A percentile compares a stretch with the other conserved stretches of the same genome.
phyloP scores from a whole-genome alignment of 345 rosid species.

The Cardamine occulta region DNA sequence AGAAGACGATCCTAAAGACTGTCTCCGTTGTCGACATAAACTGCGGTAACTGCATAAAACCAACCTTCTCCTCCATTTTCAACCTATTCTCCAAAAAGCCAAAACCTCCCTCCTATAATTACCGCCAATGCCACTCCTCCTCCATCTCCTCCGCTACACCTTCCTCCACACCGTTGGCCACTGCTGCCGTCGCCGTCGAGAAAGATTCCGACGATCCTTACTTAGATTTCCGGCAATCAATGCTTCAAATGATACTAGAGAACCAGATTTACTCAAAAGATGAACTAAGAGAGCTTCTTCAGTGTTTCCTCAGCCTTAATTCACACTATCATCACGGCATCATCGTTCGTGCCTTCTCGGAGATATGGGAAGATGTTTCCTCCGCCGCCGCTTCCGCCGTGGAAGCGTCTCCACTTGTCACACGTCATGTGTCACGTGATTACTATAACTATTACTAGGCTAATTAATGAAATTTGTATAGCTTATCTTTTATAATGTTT shows the following conservation, averaged over 20 bases:
- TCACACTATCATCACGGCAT: slow-evolving; percentile 70
- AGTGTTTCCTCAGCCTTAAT: slow-evolving; percentile 80
- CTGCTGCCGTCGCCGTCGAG: slow-evolving; percentile 76
- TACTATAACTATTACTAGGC: slow-evolving; percentile 20
- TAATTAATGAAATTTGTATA: not conserved
- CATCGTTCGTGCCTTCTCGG: slow-evolving; percentile 81
- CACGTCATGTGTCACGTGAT: slow-evolving; percentile 23
- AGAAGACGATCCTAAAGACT: slow-evolving; percentile 50
- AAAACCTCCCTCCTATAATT: slow-evolving; percentile 18
- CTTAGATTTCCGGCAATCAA: slow-evolving; percentile 82
- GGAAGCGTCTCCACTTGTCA: slow-evolving; percentile 24
- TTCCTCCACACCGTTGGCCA: slow-evolving; percentile 42
- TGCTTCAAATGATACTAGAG: slow-evolving; percentile 95
- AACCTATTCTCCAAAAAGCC: slow-evolving; percentile 48
- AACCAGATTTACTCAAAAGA: slow-evolving; percentile 81
- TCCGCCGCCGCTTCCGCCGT: slow-evolving; percentile 18
- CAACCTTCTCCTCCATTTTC: slow-evolving; percentile 53
- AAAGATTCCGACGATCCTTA: slow-evolving; percentile 96
- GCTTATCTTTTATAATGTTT: not conserved
- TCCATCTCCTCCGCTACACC: slow-evolving; percentile 29
- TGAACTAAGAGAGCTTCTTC: slow-evolving; percentile 69
- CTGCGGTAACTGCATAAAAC: slow-evolving; percentile 56
- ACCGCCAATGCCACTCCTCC: slow-evolving; percentile 31
- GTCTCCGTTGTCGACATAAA: slow-evolving; percentile 63
- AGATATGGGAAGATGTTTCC: slow-evolving; percentile 77